These are phyloP conservation scores for Talaromyces piceae DNA, from an alignment of 2,329 filamentous ascomycete species.

Conservation along the genomic window DNA sequence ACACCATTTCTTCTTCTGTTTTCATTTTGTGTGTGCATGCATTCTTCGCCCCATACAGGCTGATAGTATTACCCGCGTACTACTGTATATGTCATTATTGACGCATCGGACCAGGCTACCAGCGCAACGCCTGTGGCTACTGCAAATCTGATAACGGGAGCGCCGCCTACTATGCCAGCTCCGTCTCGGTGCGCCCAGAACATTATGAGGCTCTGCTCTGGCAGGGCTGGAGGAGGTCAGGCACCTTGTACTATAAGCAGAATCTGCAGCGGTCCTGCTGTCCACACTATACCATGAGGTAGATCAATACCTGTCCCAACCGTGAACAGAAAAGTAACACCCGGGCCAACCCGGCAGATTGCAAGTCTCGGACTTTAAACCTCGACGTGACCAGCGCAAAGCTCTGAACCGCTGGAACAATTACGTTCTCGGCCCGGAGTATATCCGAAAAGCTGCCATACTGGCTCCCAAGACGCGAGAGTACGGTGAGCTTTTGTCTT, in stretches of 20 bases:
- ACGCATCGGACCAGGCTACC: constrained; percentile 35
- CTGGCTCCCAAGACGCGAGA: constrained; percentile 39
- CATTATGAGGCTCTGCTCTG: constrained; percentile 44
- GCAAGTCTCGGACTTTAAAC: constrained; percentile 35
- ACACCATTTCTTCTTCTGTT: too few relatives aligned
- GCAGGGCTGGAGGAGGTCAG: constrained; percentile 45
- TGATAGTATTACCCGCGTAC: background rate
- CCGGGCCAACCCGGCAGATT: constrained; percentile 21
- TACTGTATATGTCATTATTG: constrained; percentile 4
- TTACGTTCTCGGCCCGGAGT: constrained; percentile 41
- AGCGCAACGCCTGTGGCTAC: constrained; percentile 42
- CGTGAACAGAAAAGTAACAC: constrained; percentile 7
- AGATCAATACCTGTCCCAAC: background rate
- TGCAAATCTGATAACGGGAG: constrained; percentile 40
- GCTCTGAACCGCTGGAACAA: constrained; percentile 44
- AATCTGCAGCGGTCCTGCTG: constrained; percentile 72
- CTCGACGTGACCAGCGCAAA: constrained; percentile 40
- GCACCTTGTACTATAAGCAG: constrained; percentile 44
- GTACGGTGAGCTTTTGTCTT: constrained; percentile 22
- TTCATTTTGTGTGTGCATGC: too few relatives aligned
- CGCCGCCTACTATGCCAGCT: constrained; percentile 41
- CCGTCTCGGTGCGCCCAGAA: constrained; percentile 34
- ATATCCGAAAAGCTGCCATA: constrained; percentile 38
- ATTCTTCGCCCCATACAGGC: too few relatives aligned
- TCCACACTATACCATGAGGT: constrained; percentile 62